phyloP scores from a whole-genome alignment of 1,139 yeast species.

The Geotrichum australiense region DNA sequence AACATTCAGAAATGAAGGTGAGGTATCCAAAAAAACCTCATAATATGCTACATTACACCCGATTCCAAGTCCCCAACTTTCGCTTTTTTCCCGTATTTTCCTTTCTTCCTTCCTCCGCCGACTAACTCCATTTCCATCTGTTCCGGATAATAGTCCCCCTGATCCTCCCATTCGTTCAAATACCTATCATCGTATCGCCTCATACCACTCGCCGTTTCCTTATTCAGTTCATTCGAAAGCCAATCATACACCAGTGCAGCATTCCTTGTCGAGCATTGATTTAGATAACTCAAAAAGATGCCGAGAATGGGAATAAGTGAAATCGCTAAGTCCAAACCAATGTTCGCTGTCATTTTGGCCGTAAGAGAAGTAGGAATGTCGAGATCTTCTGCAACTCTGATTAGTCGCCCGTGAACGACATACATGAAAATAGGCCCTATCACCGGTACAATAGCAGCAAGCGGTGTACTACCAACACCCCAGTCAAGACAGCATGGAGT shows the following conservation, averaged over 20 bases:
- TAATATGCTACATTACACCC: slow-evolving; percentile 1
- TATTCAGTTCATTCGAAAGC: slow-evolving; percentile 25
- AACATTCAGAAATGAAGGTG: no score
- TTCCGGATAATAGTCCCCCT: neutral
- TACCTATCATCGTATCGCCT: slow-evolving; percentile 3
- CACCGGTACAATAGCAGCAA: slow-evolving; percentile 49
- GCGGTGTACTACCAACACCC: slow-evolving; percentile 71
- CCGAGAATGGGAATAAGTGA: slow-evolving; percentile 79
- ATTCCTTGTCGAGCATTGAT: slow-evolving; percentile 83
- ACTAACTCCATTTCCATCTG: slow-evolving; percentile 1
- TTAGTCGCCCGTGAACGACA: slow-evolving; percentile 61
- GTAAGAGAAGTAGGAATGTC: slow-evolving; percentile 53
- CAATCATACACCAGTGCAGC: slow-evolving; percentile 59
- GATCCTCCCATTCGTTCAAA: slow-evolving; percentile 10
- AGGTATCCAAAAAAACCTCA: no score
- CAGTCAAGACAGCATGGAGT: slow-evolving; percentile 39
- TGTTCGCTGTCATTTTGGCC: slow-evolving; percentile 68
- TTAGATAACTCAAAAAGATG: slow-evolving; percentile 65
- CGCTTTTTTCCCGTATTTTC: neutral
- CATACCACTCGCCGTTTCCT: neutral
- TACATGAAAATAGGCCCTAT: slow-evolving; percentile 80
- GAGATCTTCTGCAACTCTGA: slow-evolving; percentile 51
- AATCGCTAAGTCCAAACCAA: slow-evolving; percentile 61
- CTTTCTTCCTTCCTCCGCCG: slow-evolving; percentile 1
- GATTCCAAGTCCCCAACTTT: neutral